Evolutionary conservation across 2,329 filamentous ascomycete genomes (phyloP), one percentile per base, ranked within the genome.

Genomic region (Leptographium wingfieldii): DNA sequence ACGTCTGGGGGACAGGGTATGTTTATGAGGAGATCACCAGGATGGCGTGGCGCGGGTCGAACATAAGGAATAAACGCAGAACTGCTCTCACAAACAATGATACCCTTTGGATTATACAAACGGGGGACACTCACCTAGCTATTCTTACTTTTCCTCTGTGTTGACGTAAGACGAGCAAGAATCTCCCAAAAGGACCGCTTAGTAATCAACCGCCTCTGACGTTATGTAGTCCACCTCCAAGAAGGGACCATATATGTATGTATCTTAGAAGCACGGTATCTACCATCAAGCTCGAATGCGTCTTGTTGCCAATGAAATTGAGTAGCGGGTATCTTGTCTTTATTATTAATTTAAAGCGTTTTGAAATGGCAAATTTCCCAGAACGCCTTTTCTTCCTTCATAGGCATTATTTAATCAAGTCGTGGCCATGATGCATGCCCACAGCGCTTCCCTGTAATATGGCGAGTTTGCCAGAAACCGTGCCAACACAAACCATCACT

Each of bases 61-160:
- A 40, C 12, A 46, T 22, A 14, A 48, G 27, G 22, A 19, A 31
- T 40, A 58, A 33, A 57, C 29, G 35, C 35, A 27, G 27, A 51
- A 52, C 27, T 7, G 22, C 54, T 55, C 31, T 16, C 29, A 22
- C 62, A 60, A 56, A 19, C 31, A 58, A 61, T 65, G 64, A 64
- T 65, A 63, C 63, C 61, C 63, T 62, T 64, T 63, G 60, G 60
- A 59, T 64, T 64, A 57, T 43, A 56, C 59, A 63, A 58, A 61
- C 38, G 40, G 59, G 55, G 33, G 19, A 14, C 22, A 51, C 49
- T 31, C 29, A 9, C 40, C 16, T 16, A 51, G 27, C 31, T 27
- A n/a, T 27, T n/a, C 33, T 25, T 33, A 9, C n/a, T 38, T 46
- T 29, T 54, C 40, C 2, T 38, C 25, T 46, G 25, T 55, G 19